Base-by-base conservation (phyloP, 495 filamentous ascomycete genomes). In the Melanomma pulvis-pyrius region DNA sequence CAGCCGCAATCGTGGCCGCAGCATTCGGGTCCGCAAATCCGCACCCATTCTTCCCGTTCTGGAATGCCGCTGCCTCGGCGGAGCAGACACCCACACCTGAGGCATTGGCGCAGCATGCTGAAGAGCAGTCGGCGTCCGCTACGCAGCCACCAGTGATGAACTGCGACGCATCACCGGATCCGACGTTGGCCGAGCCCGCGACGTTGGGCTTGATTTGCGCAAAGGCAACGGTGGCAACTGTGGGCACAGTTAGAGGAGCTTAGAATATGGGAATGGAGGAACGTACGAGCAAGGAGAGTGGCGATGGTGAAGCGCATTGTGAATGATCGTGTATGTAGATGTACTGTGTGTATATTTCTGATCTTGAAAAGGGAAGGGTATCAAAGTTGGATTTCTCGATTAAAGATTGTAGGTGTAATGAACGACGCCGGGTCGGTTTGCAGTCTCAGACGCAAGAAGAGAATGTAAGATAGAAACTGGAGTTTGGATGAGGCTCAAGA, bases 21-120 rank as follows among this genome's bases (percentile, higher is more conserved):
- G 76, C 72, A 51, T 79, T 81, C 22, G 77, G 77, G 59, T 81
- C 79, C 49, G 75, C 74, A 63, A 81, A 79, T 54, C 65, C 64
- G 61, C 79, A 80, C 55, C 78, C 79, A n/a, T 69, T 66, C 76
- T 81, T 79, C 15, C 78, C 79, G 49, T 73, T 73, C 73, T 81
- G 78, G 56, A 77, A 71, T 19, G 70, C 63, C 1, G 78, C 79
- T 22, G 77, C 79, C 60, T 73, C 77, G 50, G 75, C 79, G 28
- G 78, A 79, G 74, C 79, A 81, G 26, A 81, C 74, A 53, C 79
- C 77, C 13, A 75, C 73, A 63, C 68, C 60, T 59, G 73, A 65
- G 52, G 59, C 66, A 68, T 77, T 71, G 51, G 79, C 78, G 62
- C 79, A 81, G 74, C 79, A 81, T n/a, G 59, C 76, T 17, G 74